phyloP scores from a whole-genome alignment of 768 basidiomycete species.

The Russula earlei region DNA sequence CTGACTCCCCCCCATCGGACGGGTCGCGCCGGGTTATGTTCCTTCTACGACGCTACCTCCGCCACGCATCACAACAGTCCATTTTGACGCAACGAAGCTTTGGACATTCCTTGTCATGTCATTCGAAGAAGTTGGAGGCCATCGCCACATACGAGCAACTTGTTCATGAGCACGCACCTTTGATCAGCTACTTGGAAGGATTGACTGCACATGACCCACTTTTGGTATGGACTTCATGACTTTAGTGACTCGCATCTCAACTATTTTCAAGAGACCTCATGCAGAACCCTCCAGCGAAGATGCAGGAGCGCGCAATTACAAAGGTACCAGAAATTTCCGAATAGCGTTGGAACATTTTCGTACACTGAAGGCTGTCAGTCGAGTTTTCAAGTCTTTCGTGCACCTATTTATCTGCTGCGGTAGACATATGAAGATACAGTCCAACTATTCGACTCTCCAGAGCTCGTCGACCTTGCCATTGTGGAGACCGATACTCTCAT shows the following conservation, averaged over 20 bases:
- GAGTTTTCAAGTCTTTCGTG: neutral
- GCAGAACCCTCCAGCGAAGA: neutral
- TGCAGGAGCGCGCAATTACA: neutral
- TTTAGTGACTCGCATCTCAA: neutral
- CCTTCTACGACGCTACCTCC: conserved; percentile 6
- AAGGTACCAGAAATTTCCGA: conserved; percentile 1
- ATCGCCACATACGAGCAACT: conserved; percentile 5
- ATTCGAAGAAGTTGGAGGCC: conserved; percentile 10
- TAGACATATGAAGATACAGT: conserved; percentile 16
- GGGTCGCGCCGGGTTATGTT: conserved; percentile 1
- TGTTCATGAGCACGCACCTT: conserved; percentile 9
- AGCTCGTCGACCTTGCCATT: conserved; percentile 17
- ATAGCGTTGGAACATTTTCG: neutral
- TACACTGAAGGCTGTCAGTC: conserved; percentile 7
- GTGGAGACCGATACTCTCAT: conserved; percentile 6
- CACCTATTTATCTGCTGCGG: neutral
- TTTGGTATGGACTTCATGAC: neutral
- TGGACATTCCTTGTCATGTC: neutral
- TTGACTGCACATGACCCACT: neutral
- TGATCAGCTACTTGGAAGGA: conserved; percentile 6
- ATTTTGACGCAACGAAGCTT: neutral
- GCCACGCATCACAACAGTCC: neutral
- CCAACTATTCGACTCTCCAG: conserved; percentile 14
- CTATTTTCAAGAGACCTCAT: neutral
- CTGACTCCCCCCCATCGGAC: no score